Evolutionary conservation across 2,329 filamentous ascomycete species (phyloP).

Genomic region (Fusarium sp.): DNA sequence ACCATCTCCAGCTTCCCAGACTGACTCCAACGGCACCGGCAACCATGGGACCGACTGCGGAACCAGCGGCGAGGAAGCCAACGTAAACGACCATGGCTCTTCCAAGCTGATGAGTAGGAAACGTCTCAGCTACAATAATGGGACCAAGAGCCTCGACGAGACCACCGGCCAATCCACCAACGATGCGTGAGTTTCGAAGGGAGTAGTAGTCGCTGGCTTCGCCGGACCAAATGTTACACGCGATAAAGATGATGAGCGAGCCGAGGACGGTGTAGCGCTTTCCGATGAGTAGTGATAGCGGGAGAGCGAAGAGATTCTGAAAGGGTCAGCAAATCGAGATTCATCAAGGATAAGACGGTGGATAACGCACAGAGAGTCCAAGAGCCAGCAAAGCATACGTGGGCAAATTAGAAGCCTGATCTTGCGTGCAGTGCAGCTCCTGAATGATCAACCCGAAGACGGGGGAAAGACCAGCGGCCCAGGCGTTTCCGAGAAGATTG

Average conservation of each 20-base stretch:
- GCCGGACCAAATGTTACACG: slow-evolving; percentile 1
- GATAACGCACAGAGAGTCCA: background rate
- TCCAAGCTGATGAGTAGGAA: background rate
- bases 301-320: slow-evolving; percentile 4
- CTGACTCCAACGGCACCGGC: background rate
- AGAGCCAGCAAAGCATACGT: background rate
- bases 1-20: slow-evolving; percentile 4
- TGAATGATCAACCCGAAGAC: slow-evolving; percentile 2
- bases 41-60: background rate
- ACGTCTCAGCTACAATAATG: slow-evolving; percentile 8
- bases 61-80: background rate
- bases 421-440: background rate
- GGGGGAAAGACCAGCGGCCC: slow-evolving; percentile 5
- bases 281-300: background rate
- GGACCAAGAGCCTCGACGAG: slow-evolving; percentile 5
- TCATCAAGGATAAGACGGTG: accelerated
- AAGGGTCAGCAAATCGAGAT: background rate
- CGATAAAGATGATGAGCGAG: background rate
- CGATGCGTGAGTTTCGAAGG: background rate
- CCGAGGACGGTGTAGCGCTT: background rate
- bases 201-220: background rate
- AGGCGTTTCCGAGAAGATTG: slow-evolving; percentile 1
- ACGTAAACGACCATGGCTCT: slow-evolving; percentile 7
- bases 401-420: background rate
- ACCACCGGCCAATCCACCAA: slow-evolving; percentile 3